Conservation (phyloP, 139 green algal genomes). For the Diplosphaera chodatii region DNA sequence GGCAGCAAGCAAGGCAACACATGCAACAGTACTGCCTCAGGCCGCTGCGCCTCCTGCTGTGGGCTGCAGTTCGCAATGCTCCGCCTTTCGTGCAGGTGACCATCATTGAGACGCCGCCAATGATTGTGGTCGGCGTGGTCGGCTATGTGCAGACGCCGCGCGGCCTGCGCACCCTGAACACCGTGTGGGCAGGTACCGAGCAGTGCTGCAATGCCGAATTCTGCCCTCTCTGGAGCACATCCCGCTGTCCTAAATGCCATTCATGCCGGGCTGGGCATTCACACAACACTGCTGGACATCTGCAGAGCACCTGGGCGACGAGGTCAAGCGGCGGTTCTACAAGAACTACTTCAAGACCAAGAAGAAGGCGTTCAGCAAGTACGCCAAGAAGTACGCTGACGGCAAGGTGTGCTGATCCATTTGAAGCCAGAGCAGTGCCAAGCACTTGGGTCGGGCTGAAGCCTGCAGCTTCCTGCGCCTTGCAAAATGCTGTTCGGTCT, state of each 20-base stretch:
- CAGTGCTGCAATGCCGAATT: too few relatives aligned
- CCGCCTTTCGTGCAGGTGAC: slow-evolving; percentile 64
- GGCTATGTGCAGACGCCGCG: slow-evolving; percentile 89
- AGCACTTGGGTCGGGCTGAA: too few relatives aligned
- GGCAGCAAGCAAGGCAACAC: too few relatives aligned
- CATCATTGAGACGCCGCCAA: slow-evolving; percentile 93
- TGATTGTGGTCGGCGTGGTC: slow-evolving; percentile 96
- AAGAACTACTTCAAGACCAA: slow-evolving; percentile 99
- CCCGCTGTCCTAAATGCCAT: not conserved
- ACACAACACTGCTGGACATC: too few relatives aligned
- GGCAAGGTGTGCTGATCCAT: slow-evolving; percentile 65
- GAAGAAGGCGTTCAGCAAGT: slow-evolving; percentile 99
- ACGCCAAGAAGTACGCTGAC: slow-evolving; percentile 92
- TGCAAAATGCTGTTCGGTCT: too few relatives aligned
- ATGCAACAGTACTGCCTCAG: too few relatives aligned
- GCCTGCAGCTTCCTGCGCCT: too few relatives aligned
- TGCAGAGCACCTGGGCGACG: slow-evolving; percentile 87
- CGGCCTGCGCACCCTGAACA: slow-evolving; percentile 87
- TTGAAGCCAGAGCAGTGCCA: too few relatives aligned
- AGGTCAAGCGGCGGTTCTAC: slow-evolving; percentile 85
- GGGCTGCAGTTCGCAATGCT: too few relatives aligned
- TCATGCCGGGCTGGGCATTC: not conserved
- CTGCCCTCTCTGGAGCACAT: not conserved
- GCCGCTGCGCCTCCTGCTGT: too few relatives aligned
- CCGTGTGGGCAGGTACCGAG: slow-evolving; percentile 74